phyloP scores from a whole-genome alignment of 2,329 filamentous ascomycete genomes.

The Epichloe amarillans region DNA sequence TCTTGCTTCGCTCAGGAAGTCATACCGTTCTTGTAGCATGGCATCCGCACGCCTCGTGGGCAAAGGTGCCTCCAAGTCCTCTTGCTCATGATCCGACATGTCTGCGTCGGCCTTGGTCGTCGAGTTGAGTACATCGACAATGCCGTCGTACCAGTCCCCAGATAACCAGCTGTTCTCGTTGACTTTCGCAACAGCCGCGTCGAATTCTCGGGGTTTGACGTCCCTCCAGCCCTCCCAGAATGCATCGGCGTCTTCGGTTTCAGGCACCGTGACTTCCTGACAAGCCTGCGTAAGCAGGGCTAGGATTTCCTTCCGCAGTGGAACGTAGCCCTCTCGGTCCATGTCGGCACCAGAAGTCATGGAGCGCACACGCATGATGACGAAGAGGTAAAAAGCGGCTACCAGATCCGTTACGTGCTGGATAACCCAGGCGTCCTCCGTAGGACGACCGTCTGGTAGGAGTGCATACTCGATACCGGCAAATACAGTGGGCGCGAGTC shows the following conservation, averaged over 20 bases:
- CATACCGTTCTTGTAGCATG: conserved; percentile 65
- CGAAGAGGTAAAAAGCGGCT: conserved; percentile 47
- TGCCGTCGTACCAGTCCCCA: conserved; percentile 49
- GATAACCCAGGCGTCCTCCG: conserved; percentile 35
- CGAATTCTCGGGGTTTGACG: conserved; percentile 40
- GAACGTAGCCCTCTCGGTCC: conserved; percentile 31
- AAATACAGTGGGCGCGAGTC: conserved; percentile 57
- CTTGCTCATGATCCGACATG: conserved; percentile 19
- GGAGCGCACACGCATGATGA: conserved; percentile 35
- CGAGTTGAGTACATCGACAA: conserved; percentile 38
- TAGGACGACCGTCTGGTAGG: conserved; percentile 27
- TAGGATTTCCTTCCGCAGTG: conserved; percentile 32
- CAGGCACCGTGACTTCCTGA: conserved; percentile 23
- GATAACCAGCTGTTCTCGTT: conserved; percentile 43
- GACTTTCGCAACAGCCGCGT: conserved; percentile 46
- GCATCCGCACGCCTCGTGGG: conserved; percentile 42
- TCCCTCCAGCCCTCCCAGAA: conserved; percentile 39
- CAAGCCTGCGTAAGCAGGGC: conserved; percentile 28
- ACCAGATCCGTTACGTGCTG: conserved; percentile 40
- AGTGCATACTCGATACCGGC: conserved; percentile 54
- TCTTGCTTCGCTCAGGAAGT: conserved; percentile 54
- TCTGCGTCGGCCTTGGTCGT: conserved; percentile 22
- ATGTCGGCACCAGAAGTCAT: conserved; percentile 25
- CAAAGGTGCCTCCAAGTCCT: conserved; percentile 18
- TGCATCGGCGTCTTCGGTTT: conserved; percentile 31